Base-by-base conservation (phyloP, 164 flowering plant species). In the Berberis thunbergii region DNA sequence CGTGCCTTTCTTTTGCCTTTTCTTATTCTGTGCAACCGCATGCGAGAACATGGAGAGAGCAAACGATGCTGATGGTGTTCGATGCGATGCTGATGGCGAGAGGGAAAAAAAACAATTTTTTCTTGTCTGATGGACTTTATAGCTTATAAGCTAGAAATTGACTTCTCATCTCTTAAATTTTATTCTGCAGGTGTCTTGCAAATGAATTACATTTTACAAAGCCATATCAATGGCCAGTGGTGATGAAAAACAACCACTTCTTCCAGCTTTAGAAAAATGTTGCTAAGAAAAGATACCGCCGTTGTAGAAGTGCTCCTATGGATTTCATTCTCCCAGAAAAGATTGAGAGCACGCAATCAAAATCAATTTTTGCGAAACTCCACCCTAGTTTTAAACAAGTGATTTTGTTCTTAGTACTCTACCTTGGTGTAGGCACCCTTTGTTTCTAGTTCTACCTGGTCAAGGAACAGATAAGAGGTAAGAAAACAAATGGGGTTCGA, bases 391-490 rank as follows among this genome's bases (percentile, higher is more conserved):
- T 80, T 54, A 75, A 41, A 45, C 73, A 70, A 50, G 89, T 84
- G 6, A 8, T 67, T 6, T 1, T 77, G 2, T 60, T 77, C 59
- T 78, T 89, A 61, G 72, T 50, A 3, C 53, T 72, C 8, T 92
- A 92, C 56, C 68, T 92, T 0, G 77, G 84, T 39, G 54, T 72
- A 11, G 96, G 98, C 54, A 68, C 86, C n/a, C 39, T 85, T 2
- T 76, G 83, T 67, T 92, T 92, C 76, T 26, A 26, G 26, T 26
- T 26, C 26, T 84, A 26, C 73, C 69, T 80, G 0, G 53, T 77
- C 6, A 75, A 74, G 58, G 6, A 85, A 67, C 94, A 88, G 41
- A 74, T 91, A 53, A 72, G 65, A n/a, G 97, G 96, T 2, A 68
- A 69, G 76, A 88, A 84, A 69, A 87, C 96, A 10, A 82, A 81